Evolutionary conservation across 345 rosid genomes (phyloP).

Genomic region (Jatropha curcas): DNA sequence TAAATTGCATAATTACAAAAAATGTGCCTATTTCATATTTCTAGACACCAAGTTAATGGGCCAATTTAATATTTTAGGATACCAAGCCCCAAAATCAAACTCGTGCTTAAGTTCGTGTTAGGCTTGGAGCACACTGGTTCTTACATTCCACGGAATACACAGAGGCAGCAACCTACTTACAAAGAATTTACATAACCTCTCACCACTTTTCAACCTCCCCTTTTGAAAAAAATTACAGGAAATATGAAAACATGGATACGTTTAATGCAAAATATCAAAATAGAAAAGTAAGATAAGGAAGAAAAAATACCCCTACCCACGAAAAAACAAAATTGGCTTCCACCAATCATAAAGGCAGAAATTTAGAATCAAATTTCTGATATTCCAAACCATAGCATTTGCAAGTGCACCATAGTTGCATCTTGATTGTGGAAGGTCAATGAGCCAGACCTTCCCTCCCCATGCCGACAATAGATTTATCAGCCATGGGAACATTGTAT

Average conservation of each 20-base stretch:
- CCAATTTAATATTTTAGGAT: no score
- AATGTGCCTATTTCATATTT: no score
- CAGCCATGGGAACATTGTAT: conserved; percentile 25
- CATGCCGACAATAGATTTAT: conserved; percentile 16
- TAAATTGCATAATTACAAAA: no score
- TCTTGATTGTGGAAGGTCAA: conserved; percentile 22
- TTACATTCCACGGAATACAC: conserved; percentile 39
- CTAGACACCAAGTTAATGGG: no score
- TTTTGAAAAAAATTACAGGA: conserved; percentile 11
- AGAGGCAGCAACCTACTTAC: conserved; percentile 35
- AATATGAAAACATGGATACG: conserved; percentile 8
- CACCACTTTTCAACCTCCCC: conserved; percentile 20
- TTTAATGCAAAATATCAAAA: background rate
- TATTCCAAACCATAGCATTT: conserved; percentile 1
- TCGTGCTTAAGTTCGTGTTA: no score
- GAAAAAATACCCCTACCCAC: conserved; percentile 13
- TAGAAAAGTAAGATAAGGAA: background rate
- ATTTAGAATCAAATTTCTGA: conserved; percentile 7
- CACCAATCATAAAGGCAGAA: conserved; percentile 19
- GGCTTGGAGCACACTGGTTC: no score
- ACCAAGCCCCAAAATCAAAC: no score
- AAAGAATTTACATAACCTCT: conserved; percentile 39
- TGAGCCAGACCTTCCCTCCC: conserved; percentile 38
- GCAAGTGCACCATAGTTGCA: background rate
- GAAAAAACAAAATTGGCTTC: conserved; percentile 3